Evolutionary conservation across 306 rosid species (phyloP), one percentile per base, ranked within the genome.

Genomic region (Casuarina glauca): DNA sequence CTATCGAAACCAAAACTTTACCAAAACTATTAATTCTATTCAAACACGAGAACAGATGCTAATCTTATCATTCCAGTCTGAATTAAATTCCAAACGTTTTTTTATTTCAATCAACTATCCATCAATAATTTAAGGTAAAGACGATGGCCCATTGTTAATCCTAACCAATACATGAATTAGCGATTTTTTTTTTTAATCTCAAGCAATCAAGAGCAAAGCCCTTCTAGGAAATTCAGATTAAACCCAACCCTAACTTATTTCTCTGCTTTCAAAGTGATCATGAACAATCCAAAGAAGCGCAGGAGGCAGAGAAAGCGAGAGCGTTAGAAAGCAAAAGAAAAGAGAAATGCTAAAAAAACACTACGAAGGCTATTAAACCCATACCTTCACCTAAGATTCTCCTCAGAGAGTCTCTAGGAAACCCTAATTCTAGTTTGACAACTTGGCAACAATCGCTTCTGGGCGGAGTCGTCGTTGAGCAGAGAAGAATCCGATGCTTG

Each of bases 341-440:
- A 58, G 26, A 74, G 74, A 63, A 61, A 35, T 61, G 42, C 43
- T 9, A 61, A 11, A 43, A 26, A 67, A 67, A 9, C 32, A 43
- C 15, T 67, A 67, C 41, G 71, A 67, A 67, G 50, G 71, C 32
- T 61, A 35, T 10, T 3, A 67, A 41, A 2, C 8, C 16, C 49
- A 67, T 67, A 67, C 71, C 71, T 67, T 4, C n/a, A 49, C 3
- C 36, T 42, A 4, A 42, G 9, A 67, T 67, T 67, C 35, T 67
- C n/a, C 13, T 11, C 9, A 26, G 64, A 17, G 13, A 58, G 13
- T 2, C 36, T 26, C 50, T 16, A 54, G 58, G 51, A 73, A 69
- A 55, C 17, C 75, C 78, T 63, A 73, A 68, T 78, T 74, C 35
- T 72, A 55, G 46, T 72, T 20, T 45, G 69, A 81, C 58, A 73